Percentiles rank a stretch among this genome's conserved stretches.
Conservation (phyloP, 805 yeast species). For the Kazachstania africana region DNA sequence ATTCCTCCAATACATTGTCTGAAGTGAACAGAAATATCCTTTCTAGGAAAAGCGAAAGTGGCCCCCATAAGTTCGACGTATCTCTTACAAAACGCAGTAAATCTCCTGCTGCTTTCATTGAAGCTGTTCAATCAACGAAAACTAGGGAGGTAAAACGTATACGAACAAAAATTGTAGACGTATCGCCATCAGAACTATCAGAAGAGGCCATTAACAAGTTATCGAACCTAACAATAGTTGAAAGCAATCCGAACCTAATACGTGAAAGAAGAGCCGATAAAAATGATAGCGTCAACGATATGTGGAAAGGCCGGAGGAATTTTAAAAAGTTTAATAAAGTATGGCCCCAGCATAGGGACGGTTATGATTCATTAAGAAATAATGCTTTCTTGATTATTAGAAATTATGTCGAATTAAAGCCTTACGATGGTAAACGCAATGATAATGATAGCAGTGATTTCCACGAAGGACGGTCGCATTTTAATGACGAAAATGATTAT, state of each 20-base stretch:
- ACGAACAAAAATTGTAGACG: constrained; percentile 15
- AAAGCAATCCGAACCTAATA: not conserved
- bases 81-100: no score
- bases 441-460: no score
- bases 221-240: constrained; percentile 28
- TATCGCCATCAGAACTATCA: constrained; percentile 19
- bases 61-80: no score
- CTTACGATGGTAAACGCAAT: constrained; percentile 9
- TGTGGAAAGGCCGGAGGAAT: constrained; percentile 28
- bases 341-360: constrained; percentile 9
- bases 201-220: constrained; percentile 23
- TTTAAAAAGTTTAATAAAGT: constrained; percentile 30
- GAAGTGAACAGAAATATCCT: no score
- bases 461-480: no score
- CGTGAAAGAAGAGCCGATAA: not conserved
- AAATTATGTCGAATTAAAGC: constrained; percentile 23
- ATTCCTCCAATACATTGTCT: no score
- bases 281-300: constrained; percentile 2
- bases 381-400: constrained; percentile 23
- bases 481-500: not conserved
- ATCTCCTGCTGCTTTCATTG: constrained; percentile 11
- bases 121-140: constrained; percentile 25
- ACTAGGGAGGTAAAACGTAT: constrained; percentile 20
- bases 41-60: no score
- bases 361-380: constrained; percentile 7